phyloP scores from a whole-genome alignment of 2,329 filamentous ascomycete genomes.

The Cladophialophora immunda region DNA sequence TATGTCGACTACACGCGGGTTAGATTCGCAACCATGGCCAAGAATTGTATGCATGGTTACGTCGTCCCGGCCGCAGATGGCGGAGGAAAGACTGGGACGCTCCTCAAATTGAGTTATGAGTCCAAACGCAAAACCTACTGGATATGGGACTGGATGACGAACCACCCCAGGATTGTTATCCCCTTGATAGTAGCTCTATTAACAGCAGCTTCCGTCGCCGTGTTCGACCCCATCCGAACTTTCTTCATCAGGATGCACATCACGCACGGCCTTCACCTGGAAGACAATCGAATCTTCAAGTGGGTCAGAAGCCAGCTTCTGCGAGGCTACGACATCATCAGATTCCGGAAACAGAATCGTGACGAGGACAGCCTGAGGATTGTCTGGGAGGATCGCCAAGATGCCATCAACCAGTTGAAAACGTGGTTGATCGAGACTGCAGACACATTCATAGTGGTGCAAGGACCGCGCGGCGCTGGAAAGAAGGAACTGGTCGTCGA shows the following conservation, averaged over 20 bases:
- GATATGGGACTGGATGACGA: slow-evolving; percentile 86
- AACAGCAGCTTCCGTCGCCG: slow-evolving; percentile 81
- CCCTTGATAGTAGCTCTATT: slow-evolving; percentile 82
- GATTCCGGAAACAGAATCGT: slow-evolving; percentile 57
- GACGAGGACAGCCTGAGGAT: slow-evolving; percentile 76
- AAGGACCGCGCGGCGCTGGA: slow-evolving; percentile 89
- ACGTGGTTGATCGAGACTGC: slow-evolving; percentile 87
- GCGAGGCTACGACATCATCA: slow-evolving; percentile 54
- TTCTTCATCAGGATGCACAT: slow-evolving; percentile 92
- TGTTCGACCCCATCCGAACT: slow-evolving; percentile 94
- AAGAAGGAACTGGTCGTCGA: slow-evolving; percentile 89
- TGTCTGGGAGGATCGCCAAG: slow-evolving; percentile 86
- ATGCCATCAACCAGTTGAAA: slow-evolving; percentile 81
- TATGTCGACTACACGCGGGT: slow-evolving; percentile 77
- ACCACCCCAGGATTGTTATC: slow-evolving; percentile 86
- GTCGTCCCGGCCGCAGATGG: slow-evolving; percentile 72
- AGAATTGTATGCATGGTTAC: slow-evolving; percentile 91
- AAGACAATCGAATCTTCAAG: slow-evolving; percentile 64
- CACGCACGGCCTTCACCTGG: slow-evolving; percentile 76
- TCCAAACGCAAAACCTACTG: slow-evolving; percentile 77
- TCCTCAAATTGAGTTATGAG: slow-evolving; percentile 84
- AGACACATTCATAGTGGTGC: slow-evolving; percentile 92
- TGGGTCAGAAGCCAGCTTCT: slow-evolving; percentile 77
- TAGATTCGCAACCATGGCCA: slow-evolving; percentile 83
- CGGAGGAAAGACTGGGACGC: slow-evolving; percentile 78